Base-by-base conservation (phyloP, 176 grass and related monocot species). In the Cenchrus purpureus region DNA sequence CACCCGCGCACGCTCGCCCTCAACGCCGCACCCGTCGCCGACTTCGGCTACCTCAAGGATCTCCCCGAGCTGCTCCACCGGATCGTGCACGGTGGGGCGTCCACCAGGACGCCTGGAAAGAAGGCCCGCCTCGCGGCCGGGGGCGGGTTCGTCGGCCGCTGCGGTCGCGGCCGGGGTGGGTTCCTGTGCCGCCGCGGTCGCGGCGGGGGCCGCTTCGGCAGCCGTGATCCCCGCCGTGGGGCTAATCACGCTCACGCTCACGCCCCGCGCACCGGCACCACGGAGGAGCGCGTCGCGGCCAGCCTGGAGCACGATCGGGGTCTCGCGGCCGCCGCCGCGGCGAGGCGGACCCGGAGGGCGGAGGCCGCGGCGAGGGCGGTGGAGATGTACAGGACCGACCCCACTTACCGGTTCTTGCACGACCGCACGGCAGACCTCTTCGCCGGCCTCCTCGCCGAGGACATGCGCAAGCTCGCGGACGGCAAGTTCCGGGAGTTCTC, bases 1-100 rank as follows among this genome's bases (percentile, higher is more conserved):
- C 93, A 98, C 70, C 97, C 97, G 5, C 68, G 60, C 67, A 94
- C 90, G 19, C 87, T 98, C 12, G 93, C 97, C 2, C 82, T 92
- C 65, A 98, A 98, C 87, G 76, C 86, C 65, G 67, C 71, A 1
- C 64, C 83, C 8, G 63, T 95, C 32, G 74, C 89, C 15, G 65
- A 78, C 1, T 94, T 98, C 58, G 93, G 93, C 0, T 98, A 98
- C 73, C 78, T 98, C 74, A 98, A 98, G 93, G 97, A 98, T 84
- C 81, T 98, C 69, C 93, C 93, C 22, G 93, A 98, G 97, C 74
- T 98, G 19, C 91, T 98, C 65, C 88, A 95, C 84, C 89, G 93
- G 29, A 70, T 98, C 69, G 62, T 92, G 17, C 81, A 90, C 60
- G 91, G 89, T 14, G 88, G 68, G 1, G 61, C 14, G 46, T 87